Evolutionary conservation across 2,329 filamentous ascomycete species (phyloP).

Genomic region (Biscogniauxia marginata): DNA sequence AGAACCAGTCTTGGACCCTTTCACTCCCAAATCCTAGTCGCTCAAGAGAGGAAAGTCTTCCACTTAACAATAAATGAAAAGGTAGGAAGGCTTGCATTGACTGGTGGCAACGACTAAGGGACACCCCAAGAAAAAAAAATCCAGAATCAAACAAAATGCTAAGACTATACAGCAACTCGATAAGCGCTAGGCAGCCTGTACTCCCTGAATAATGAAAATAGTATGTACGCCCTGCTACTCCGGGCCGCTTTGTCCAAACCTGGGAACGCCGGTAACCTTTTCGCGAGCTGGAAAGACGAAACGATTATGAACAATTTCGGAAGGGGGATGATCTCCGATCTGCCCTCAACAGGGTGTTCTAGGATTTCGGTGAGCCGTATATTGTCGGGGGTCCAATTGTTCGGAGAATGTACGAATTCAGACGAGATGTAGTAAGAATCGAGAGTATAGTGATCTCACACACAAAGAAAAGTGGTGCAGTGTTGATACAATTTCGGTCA

Average conservation of each 20-base stretch:
- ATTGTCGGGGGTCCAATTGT: not conserved
- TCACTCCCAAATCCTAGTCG: not conserved
- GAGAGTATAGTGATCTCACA: slow-evolving; percentile 1
- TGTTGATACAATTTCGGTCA: slow-evolving; percentile 17
- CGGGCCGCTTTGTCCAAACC: not conserved
- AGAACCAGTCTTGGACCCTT: not conserved
- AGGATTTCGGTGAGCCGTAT: not conserved
- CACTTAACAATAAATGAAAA: no score
- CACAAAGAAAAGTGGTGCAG: slow-evolving; percentile 20
- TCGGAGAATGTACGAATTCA: not conserved
- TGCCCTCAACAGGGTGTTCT: not conserved
- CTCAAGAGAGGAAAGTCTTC: no score
- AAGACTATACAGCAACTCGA: not conserved
- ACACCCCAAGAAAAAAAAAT: not conserved
- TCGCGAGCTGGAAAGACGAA: not conserved
- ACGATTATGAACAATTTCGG: not conserved
- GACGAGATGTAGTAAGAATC: not conserved
- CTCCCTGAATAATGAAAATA: not conserved
- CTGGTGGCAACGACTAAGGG: not conserved
- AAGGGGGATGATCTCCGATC: not conserved
- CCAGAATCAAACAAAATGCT: not conserved
- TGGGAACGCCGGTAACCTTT: not conserved
- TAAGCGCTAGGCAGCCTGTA: not conserved
- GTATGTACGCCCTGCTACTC: not conserved
- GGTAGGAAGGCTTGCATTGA: no score